Percentiles rank a stretch among this genome's conserved stretches.
Conservation (phyloP, 2,329 filamentous ascomycete species). For the Pseudofabraea citricarpa region DNA sequence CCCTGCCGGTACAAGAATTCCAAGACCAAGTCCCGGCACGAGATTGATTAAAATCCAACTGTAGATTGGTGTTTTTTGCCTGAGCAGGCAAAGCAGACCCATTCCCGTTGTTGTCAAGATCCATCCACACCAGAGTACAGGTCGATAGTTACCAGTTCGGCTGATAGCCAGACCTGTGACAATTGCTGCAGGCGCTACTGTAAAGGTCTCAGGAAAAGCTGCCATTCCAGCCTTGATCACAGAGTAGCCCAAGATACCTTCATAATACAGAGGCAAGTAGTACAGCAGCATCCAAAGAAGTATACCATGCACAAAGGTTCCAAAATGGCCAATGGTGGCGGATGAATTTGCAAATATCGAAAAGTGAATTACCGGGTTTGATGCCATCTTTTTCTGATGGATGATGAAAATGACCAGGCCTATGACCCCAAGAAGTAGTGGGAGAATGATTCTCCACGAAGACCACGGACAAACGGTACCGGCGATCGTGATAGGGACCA, state of each 20-base stretch:
- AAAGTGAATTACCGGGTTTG: too few relatives aligned
- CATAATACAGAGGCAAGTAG: constrained; percentile 47
- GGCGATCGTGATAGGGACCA: constrained; percentile 55
- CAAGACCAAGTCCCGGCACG: constrained; percentile 53
- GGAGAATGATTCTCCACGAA: constrained; percentile 54
- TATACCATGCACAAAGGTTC: constrained; percentile 53
- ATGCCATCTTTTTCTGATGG: too few relatives aligned
- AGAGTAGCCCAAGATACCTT: constrained; percentile 44
- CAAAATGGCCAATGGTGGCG: constrained; percentile 41
- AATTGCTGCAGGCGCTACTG: constrained; percentile 51
- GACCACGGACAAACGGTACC: constrained; percentile 59
- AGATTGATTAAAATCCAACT: constrained; percentile 55
- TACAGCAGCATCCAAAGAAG: constrained; percentile 50
- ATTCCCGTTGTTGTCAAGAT: constrained; percentile 47
- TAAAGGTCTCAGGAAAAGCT: constrained; percentile 55
- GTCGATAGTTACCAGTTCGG: constrained; percentile 51
- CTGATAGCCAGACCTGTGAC: constrained; percentile 50
- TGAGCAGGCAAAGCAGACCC: constrained; percentile 46
- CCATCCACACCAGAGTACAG: constrained; percentile 58
- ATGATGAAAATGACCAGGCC: too few relatives aligned
- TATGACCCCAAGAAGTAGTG: constrained; percentile 50
- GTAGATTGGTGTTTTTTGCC: constrained; percentile 40
- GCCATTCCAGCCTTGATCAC: constrained; percentile 49
- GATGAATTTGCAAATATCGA: constrained; percentile 38
- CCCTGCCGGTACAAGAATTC: constrained; percentile 57